phyloP scores from a whole-genome alignment of 352 stramenopile species.

The Phytophthora macrochlamydospora region DNA sequence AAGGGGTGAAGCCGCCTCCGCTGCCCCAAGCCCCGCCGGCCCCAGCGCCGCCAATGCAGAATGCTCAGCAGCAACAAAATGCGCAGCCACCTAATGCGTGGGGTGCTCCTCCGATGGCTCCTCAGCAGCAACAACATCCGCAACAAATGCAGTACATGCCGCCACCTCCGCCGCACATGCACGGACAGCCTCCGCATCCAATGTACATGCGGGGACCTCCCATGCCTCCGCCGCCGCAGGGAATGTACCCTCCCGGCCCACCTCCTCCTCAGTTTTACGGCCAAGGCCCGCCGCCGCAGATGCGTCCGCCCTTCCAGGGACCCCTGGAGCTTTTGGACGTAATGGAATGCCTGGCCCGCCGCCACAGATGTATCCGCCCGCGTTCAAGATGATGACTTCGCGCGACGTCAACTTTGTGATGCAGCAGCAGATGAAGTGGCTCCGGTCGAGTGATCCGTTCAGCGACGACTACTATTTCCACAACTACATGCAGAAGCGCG shows the following conservation, averaged over 20 bases:
- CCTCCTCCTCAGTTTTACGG: slow-evolving; percentile 28
- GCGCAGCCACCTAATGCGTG: slow-evolving; percentile 35
- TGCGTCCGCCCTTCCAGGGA: slow-evolving; percentile 33
- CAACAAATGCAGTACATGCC: slow-evolving; percentile 40
- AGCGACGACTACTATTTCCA: slow-evolving; percentile 91
- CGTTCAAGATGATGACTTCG: slow-evolving; percentile 88
- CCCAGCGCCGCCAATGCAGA: slow-evolving; percentile 30
- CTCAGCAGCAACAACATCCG: slow-evolving; percentile 21
- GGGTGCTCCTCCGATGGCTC: slow-evolving; percentile 27
- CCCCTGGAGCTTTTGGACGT: slow-evolving; percentile 24
- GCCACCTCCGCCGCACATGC: slow-evolving; percentile 34
- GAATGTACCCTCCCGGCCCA: slow-evolving; percentile 41
- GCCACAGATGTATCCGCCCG: slow-evolving; percentile 47
- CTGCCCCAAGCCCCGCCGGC: slow-evolving; percentile 35
- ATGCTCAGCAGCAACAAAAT: background rate
- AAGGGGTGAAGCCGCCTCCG: slow-evolving; percentile 17
- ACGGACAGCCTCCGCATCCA: slow-evolving; percentile 31
- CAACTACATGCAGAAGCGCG: slow-evolving; percentile 83
- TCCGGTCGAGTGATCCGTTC: slow-evolving; percentile 86
- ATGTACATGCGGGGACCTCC: slow-evolving; percentile 49
- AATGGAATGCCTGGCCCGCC: slow-evolving; percentile 26
- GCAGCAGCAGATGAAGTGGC: slow-evolving; percentile 87
- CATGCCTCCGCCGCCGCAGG: slow-evolving; percentile 29
- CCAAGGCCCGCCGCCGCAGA: slow-evolving; percentile 27
- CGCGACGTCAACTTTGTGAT: slow-evolving; percentile 87